Evolutionary conservation across 129 eudicot genomes (phyloP).

Genomic region (Ambrosia trifida): DNA sequence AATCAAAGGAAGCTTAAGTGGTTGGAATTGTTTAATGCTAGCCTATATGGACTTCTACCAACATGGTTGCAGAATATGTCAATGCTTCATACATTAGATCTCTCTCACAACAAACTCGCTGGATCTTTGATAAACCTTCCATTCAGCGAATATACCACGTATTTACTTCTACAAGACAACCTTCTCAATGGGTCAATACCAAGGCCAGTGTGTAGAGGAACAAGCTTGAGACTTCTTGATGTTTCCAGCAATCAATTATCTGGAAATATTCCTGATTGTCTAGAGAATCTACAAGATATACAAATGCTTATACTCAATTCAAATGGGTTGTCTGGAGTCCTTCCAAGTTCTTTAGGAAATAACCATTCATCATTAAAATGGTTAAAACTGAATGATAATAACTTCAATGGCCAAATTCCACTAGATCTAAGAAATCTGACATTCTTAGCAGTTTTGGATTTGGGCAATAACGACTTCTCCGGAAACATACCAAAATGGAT

Average conservation of each 20-base stretch:
- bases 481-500: neutral
- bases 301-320: neutral
- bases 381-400: neutral
- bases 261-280: neutral
- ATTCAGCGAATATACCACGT: neutral
- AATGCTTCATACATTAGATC: neutral
- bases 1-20: neutral
- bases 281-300: neutral
- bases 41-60: constrained; percentile 27
- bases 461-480: neutral
- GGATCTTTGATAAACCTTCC: constrained; percentile 14
- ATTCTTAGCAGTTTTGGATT: neutral
- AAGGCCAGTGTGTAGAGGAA: neutral
- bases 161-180: neutral
- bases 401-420: neutral
- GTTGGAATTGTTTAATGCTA: constrained; percentile 16
- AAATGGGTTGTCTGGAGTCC: neutral
- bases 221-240: neutral
- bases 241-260: neutral
- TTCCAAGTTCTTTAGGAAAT: constrained; percentile 3
- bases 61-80: constrained; percentile 15
- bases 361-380: neutral
- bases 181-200: constrained; percentile 3
- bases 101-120: constrained; percentile 20
- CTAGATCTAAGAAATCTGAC: neutral